Conservation (phyloP, 768 basidiomycete species). For the Pleurotus citrinopileatus region DNA sequence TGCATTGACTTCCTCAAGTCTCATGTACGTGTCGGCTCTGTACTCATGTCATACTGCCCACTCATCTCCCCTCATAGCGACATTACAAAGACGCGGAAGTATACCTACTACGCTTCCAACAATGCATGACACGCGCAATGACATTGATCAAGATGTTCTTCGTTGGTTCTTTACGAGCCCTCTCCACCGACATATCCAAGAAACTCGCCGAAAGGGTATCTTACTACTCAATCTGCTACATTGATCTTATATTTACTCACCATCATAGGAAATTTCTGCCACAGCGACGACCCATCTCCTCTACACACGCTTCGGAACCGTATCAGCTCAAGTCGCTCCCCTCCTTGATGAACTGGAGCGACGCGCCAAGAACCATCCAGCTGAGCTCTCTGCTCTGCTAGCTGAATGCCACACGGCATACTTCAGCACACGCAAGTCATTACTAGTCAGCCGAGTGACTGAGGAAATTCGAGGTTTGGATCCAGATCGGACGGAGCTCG, state of each 20-base stretch:
- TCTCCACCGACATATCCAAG: conserved; percentile 75
- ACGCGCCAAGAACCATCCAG: conserved; percentile 70
- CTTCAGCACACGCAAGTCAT: conserved; percentile 65
- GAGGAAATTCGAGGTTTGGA: conserved; percentile 85
- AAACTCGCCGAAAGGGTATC: conserved; percentile 72
- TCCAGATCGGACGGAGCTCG: conserved; percentile 75
- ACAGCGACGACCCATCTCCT: conserved; percentile 83
- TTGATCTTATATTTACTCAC: background rate
- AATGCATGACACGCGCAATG: conserved; percentile 98
- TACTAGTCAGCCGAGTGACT: conserved; percentile 70
- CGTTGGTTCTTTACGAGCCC: conserved; percentile 75
- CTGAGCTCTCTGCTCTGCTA: conserved; percentile 79
- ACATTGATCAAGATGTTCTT: conserved; percentile 98
- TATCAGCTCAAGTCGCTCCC: conserved; percentile 70
- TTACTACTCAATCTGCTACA: background rate
- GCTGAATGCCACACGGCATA: conserved; percentile 88
- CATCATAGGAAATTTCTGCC: conserved; percentile 63
- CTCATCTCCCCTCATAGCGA: conserved; percentile 48
- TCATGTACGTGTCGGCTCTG: conserved; percentile 60
- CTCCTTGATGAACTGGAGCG: conserved; percentile 85
- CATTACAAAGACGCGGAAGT: conserved; percentile 92
- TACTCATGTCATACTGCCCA: background rate
- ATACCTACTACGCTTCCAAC: conserved; percentile 94
- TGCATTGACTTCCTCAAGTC: conserved; percentile 88
- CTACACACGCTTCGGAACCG: conserved; percentile 82